Conservation (phyloP, 2,329 filamentous ascomycete species). For the Fusarium domesticum region DNA sequence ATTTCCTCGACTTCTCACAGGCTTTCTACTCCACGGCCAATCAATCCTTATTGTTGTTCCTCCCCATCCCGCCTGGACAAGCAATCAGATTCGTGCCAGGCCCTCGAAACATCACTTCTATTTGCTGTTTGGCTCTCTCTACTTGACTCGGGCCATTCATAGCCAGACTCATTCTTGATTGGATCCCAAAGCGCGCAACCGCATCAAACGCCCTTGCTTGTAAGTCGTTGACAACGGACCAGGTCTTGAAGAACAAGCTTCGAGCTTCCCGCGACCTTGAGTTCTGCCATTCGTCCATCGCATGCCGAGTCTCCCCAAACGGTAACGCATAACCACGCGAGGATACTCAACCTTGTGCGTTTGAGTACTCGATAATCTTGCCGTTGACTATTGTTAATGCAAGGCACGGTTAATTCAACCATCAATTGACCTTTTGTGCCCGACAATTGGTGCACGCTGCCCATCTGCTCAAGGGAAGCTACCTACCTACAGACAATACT, state of each 20-base stretch:
- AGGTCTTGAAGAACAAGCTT: constrained; percentile 11
- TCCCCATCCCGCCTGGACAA: constrained; percentile 34
- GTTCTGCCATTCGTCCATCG: constrained; percentile 18
- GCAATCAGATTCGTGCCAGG: constrained; percentile 34
- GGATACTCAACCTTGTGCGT: constrained; percentile 3
- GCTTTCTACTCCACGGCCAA: constrained; percentile 47
- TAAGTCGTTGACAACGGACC: not conserved
- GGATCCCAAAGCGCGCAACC: constrained; percentile 21
- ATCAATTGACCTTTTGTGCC: not conserved
- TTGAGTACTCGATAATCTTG: not conserved
- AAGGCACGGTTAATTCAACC: not conserved
- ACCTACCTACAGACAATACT: not conserved
- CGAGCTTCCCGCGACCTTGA: constrained; percentile 3
- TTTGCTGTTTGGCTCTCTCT: constrained; percentile 21
- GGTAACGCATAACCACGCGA: constrained; percentile 12
- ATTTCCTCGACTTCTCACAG: constrained; percentile 42
- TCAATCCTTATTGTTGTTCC: constrained; percentile 37
- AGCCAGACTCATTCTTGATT: constrained; percentile 27
- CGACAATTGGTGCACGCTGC: not conserved
- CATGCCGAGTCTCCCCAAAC: constrained; percentile 18
- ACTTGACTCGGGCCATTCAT: constrained; percentile 26
- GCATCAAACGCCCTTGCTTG: constrained; percentile 13
- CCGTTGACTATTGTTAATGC: not conserved
- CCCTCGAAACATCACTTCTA: constrained; percentile 28
- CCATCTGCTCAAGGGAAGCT: not conserved